Conservation (phyloP, 1,284 basidiomycete species). For the Sporisorium iseilematis-ciliati region DNA sequence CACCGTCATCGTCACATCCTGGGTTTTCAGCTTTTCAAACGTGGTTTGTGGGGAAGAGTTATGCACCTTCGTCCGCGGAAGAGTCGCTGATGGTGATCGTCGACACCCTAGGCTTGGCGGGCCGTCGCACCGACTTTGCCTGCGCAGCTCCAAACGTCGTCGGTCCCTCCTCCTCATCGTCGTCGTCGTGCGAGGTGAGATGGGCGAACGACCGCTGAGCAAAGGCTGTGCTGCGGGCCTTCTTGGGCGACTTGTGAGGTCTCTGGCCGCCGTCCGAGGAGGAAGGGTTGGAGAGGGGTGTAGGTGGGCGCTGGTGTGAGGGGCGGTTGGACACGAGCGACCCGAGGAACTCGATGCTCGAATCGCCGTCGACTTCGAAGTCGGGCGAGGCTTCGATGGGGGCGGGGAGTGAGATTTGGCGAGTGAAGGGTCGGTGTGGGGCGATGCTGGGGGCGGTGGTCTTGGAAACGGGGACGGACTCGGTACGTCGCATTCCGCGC, state of each 20-base stretch:
- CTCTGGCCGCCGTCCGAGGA: not conserved
- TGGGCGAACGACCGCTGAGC: slow-evolving; percentile 4
- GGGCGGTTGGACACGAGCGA: not conserved
- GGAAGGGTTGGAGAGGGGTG: slow-evolving; percentile 1
- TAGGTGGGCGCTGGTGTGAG: slow-evolving; percentile 2
- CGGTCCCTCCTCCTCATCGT: not conserved
- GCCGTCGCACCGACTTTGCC: not conserved
- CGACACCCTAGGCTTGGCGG: slow-evolving; percentile 14
- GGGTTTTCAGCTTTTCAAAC: no score
- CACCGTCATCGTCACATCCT: not conserved
- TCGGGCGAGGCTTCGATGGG: slow-evolving; percentile 1
- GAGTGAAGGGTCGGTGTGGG: not conserved
- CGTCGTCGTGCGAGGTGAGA: not conserved
- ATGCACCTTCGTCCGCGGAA: slow-evolving; percentile 8
- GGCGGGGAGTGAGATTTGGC: slow-evolving; percentile 1
- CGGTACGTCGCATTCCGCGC: slow-evolving; percentile 19
- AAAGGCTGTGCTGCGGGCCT: not conserved
- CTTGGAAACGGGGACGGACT: slow-evolving; percentile 12
- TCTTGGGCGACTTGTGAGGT: slow-evolving; percentile 22
- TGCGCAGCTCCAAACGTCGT: not conserved
- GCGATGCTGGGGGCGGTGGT: not conserved
- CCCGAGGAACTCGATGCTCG: slow-evolving; percentile 41
- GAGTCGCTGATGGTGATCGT: slow-evolving; percentile 25
- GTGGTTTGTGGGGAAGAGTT: not conserved
- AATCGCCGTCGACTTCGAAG: slow-evolving; percentile 13